These are phyloP conservation scores for Solanum hybrid DNA, from an alignment of 305 asterid species.

Conservation along the genomic window DNA sequence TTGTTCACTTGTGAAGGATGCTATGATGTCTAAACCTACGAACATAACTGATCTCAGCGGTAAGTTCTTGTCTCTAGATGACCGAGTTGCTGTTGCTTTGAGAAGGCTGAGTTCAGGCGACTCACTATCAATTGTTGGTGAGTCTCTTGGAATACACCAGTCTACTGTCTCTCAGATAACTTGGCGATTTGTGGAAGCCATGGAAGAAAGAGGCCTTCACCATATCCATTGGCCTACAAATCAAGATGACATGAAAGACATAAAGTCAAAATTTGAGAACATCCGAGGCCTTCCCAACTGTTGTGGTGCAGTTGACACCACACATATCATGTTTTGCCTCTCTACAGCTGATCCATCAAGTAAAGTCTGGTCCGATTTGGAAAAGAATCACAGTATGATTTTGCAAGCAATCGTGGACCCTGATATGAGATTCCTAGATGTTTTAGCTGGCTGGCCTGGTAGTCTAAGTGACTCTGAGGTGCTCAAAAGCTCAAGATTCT, in stretches of 20 bases:
- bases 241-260: conserved; percentile 1
- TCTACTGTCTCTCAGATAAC: conserved; percentile 16
- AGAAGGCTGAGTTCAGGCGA: conserved; percentile 26
- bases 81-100: conserved; percentile 24
- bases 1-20: conserved; percentile 18
- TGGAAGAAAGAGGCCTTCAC: conserved; percentile 18
- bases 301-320: conserved; percentile 27
- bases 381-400: conserved; percentile 13
- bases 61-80: conserved; percentile 11
- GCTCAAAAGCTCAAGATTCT: conserved; percentile 14
- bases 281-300: conserved; percentile 28
- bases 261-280: conserved; percentile 15
- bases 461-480: conserved; percentile 7
- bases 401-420: conserved; percentile 23
- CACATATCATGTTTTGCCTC: conserved; percentile 20
- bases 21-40: conserved; percentile 2
- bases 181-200: conserved; percentile 28
- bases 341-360: conserved; percentile 2
- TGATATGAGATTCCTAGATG: conserved; percentile 18
- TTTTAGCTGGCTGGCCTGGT: conserved; percentile 23
- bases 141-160: conserved; percentile 12
- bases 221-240: conserved; percentile 19
- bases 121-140: conserved; percentile 10
- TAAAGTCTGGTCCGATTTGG: conserved; percentile 12
- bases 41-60: conserved; percentile 15